Conservation (phyloP, 257 asterid genomes). For the Solanum sitiens region DNA sequence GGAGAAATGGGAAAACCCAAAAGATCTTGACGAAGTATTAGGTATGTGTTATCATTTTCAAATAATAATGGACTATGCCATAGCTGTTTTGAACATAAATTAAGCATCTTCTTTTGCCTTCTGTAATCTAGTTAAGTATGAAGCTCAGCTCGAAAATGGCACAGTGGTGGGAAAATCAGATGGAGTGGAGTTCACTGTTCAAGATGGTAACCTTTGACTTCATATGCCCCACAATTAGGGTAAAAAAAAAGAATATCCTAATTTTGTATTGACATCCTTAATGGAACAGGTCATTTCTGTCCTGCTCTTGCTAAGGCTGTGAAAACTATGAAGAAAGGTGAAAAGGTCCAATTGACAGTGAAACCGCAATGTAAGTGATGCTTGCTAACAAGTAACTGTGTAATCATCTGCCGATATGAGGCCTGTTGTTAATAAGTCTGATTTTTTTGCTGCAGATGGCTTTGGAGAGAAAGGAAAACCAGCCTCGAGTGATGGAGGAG, state of each 20-base stretch:
- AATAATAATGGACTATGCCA: background rate
- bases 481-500: conserved; percentile 36
- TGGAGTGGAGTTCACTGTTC: conserved; percentile 47
- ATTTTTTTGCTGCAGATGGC: conserved; percentile 21
- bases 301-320: conserved; percentile 66
- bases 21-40: conserved; percentile 57
- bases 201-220: conserved; percentile 25
- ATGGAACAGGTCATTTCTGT: conserved; percentile 41
- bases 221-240: background rate
- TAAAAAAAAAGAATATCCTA: background rate
- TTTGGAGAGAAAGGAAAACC: conserved; percentile 61
- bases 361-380: conserved; percentile 53
- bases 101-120: background rate
- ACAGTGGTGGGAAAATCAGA: conserved; percentile 39
- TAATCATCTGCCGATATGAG: background rate
- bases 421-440: background rate
- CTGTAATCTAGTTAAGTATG: conserved; percentile 39
- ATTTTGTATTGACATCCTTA: background rate
- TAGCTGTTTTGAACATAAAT: background rate
- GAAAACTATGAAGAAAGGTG: conserved; percentile 76
- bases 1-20: conserved; percentile 73
- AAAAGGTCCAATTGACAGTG: conserved; percentile 51
- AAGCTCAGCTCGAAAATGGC: conserved; percentile 49
- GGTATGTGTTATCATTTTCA: conserved; percentile 11
- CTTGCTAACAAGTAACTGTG: background rate